Evolutionary conservation across 2,329 filamentous ascomycete genomes (phyloP), one percentile per base, ranked within the genome.

Genomic region (Coniochaeta prunicola): DNA sequence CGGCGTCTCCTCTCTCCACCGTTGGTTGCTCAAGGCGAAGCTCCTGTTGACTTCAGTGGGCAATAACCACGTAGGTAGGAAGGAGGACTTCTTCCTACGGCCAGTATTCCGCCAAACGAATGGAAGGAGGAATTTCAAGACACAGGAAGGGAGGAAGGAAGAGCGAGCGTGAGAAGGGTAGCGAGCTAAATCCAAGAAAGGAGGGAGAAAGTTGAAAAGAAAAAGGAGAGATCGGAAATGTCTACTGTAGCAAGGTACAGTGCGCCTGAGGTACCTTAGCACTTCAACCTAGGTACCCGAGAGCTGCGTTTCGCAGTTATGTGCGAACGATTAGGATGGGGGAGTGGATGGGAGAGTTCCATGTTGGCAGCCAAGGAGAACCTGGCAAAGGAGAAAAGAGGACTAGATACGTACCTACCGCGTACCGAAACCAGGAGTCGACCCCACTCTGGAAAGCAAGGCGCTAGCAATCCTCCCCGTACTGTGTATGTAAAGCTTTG

Each of bases 361-460:
- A 38, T 21, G 45, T 50, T 50, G 45, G 45, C 45, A 50, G 45
- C 45, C 45, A 50, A 50, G 45, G 45, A 50, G 45, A 50, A 50
- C 45, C 45, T 50, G 45, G 45, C 45, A 50, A 50, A 50, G 6
- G 45, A 50, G 45, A 30, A 50, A 50, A 26, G 45, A 26, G 45
- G 30, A 50, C 45, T 26, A 50, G n/a, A n/a, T n/a, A n/a, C n/a
- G n/a, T n/a, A n/a, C n/a, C n/a, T n/a, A n/a, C n/a, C n/a, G n/a
- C n/a, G n/a, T n/a, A n/a, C n/a, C 45, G 24, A 30, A 50, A 30
- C 13, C 45, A 50, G 45, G 24, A 26, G 2, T 1, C 21, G 8
- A 21, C 45, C 24, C 45, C 21, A 21, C 45, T 21, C 40, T 45
- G n/a, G 30, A 30, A 15, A 50, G 45, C 45, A 15, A 21, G 45